These are phyloP conservation scores for Clonostachys rhizophaga DNA, from an alignment of 2,329 filamentous ascomycete species.

Conservation along the genomic window DNA sequence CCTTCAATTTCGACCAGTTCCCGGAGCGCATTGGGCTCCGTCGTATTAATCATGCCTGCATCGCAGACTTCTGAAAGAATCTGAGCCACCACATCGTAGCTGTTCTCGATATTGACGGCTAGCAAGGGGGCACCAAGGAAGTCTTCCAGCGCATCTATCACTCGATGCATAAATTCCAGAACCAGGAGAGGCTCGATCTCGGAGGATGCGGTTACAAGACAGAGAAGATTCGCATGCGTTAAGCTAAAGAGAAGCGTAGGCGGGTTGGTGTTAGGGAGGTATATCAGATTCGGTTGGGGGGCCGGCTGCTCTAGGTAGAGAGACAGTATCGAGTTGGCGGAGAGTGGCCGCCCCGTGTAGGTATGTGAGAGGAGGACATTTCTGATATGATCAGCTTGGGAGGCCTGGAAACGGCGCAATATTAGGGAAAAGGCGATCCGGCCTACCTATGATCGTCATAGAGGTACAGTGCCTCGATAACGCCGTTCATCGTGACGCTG, in stretches of 20 bases:
- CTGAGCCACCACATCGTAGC: conserved; percentile 92
- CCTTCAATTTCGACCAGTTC: conserved; percentile 91
- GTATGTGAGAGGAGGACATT: conserved; percentile 82
- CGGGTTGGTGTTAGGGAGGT: conserved; percentile 76
- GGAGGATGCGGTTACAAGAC: conserved; percentile 77
- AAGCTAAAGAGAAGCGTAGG: conserved; percentile 87
- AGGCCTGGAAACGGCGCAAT: neutral
- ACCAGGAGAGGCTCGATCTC: conserved; percentile 87
- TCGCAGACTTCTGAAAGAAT: conserved; percentile 95
- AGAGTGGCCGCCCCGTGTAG: conserved; percentile 78
- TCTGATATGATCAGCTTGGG: conserved; percentile 36
- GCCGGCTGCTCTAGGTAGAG: conserved; percentile 79
- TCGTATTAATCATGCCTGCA: conserved; percentile 81
- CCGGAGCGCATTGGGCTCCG: conserved; percentile 86
- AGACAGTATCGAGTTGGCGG: conserved; percentile 71
- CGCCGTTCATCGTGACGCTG: conserved; percentile 65
- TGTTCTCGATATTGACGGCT: conserved; percentile 79
- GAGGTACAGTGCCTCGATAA: conserved; percentile 93
- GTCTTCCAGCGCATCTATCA: conserved; percentile 89
- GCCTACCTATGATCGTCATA: conserved; percentile 90
- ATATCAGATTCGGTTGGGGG: conserved; percentile 81
- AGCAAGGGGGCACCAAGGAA: conserved; percentile 87
- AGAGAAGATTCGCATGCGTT: conserved; percentile 79
- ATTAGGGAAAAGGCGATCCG: neutral
- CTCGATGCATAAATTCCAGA: conserved; percentile 89